Conservation (phyloP, 441 rosid genomes). For the Geranium incanum region DNA sequence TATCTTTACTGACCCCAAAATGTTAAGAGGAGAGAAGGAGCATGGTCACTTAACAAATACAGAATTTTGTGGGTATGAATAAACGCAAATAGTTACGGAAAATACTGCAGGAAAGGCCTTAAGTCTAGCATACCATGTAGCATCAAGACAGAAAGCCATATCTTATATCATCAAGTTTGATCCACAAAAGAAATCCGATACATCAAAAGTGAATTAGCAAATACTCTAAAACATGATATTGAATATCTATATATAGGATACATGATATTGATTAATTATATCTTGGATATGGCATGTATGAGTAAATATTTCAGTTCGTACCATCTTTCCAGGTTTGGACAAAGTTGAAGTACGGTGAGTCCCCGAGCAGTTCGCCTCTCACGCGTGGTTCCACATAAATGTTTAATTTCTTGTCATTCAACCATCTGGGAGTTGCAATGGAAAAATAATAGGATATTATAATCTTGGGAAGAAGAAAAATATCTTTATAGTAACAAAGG, state of each 20-base stretch:
- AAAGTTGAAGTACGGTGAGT: conserved; percentile 65
- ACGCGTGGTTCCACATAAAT: conserved; percentile 89
- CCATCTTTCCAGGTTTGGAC: conserved; percentile 93
- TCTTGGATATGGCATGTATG: neutral
- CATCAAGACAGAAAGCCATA: neutral
- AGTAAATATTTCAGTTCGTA: conserved; percentile 27
- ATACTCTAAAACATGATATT: conserved; percentile 6
- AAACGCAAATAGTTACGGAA: neutral
- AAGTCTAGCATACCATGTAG: neutral
- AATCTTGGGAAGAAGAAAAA: neutral
- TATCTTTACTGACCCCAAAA: neutral
- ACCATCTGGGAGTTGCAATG: conserved; percentile 54
- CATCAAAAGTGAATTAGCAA: neutral
- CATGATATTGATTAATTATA: conserved; percentile 2
- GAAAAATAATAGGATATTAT: conserved; percentile 8
- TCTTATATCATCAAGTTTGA: conserved; percentile 2
- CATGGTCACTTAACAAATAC: neutral
- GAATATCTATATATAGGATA: conserved; percentile 4
- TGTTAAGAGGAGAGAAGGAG: neutral
- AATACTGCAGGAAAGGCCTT: neutral
- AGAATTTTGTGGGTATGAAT: neutral
- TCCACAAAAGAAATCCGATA: conserved; percentile 1
- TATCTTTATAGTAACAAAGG: neutral
- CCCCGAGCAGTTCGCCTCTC: conserved; percentile 60
- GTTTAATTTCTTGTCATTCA: conserved; percentile 56